Percentiles rank a stretch among this genome's conserved stretches.
Evolutionary conservation across 768 basidiomycete genomes (phyloP).

Genomic region (Podaxis carcinomalis): DNA sequence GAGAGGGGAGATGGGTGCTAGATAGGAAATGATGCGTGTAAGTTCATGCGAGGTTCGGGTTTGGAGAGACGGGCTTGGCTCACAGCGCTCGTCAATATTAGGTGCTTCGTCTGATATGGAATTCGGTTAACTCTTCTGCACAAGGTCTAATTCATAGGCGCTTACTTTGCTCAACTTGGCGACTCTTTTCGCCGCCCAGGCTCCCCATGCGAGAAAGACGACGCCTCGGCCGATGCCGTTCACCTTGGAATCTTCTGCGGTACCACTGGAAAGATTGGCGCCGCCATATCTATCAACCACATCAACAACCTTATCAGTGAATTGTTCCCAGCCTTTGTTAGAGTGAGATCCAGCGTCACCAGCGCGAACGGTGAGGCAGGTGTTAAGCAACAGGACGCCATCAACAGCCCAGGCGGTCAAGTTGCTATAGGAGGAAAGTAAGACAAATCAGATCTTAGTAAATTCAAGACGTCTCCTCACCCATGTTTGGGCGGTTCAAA

Average conservation of each 20-base stretch:
- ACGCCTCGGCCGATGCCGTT: constrained; percentile 63
- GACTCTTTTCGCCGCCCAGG: constrained; percentile 80
- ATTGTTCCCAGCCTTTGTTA: constrained; percentile 86
- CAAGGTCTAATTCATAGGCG: not conserved
- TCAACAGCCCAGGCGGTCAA: constrained; percentile 76
- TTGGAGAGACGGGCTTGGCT: constrained; percentile 25
- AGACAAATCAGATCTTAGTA: constrained; percentile 6
- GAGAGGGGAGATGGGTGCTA: constrained; percentile 86
- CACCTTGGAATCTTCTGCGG: constrained; percentile 15
- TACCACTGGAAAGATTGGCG: constrained; percentile 47
- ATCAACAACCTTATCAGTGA: constrained; percentile 78
- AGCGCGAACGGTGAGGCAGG: constrained; percentile 84
- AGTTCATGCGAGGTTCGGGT: not conserved
- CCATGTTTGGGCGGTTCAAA: constrained; percentile 82
- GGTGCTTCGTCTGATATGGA: constrained; percentile 61
- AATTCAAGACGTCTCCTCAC: constrained; percentile 38
- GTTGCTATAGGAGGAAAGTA: constrained; percentile 45
- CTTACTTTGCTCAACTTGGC: constrained; percentile 69
- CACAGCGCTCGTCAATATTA: constrained; percentile 74
- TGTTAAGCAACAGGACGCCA: constrained; percentile 90
- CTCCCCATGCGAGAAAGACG: constrained; percentile 87
- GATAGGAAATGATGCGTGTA: constrained; percentile 13
- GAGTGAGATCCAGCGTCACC: constrained; percentile 76
- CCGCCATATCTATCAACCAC: constrained; percentile 75
- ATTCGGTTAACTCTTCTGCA: not conserved